Conservation (phyloP, 495 filamentous ascomycete species). For the Xylaria bambusicola region DNA sequence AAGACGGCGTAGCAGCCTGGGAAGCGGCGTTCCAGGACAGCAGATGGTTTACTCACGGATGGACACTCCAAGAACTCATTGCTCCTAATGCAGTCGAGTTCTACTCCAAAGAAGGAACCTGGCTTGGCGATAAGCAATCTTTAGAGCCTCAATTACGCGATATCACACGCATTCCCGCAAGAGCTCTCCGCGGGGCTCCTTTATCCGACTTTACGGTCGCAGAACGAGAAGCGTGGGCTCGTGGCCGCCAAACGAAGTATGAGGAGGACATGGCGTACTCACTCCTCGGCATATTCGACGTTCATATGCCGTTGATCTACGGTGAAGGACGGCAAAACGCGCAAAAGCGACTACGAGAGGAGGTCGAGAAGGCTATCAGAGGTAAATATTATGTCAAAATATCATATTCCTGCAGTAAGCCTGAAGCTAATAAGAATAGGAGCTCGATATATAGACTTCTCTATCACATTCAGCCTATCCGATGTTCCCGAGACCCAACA, state of each 20-base stretch:
- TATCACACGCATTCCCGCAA: slow-evolving; percentile 1
- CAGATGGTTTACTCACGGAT: slow-evolving; percentile 5
- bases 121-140: not conserved
- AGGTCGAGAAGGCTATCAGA: not conserved
- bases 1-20: not conserved
- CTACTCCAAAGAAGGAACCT: not conserved
- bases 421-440: not conserved
- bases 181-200: slow-evolving; percentile 9
- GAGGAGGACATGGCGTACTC: slow-evolving; percentile 6
- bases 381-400: not conserved
- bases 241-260: not conserved
- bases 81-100: not conserved
- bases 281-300: slow-evolving; percentile 2
- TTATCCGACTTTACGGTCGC: slow-evolving; percentile 8
- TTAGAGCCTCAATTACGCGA: slow-evolving; percentile 6
- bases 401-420: not conserved
- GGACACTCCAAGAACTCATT: slow-evolving; percentile 1
- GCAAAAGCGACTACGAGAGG: not conserved
- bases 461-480: not conserved
- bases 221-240: slow-evolving; percentile 3
- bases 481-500: slow-evolving; percentile 13
- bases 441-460: not conserved
- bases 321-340: slow-evolving; percentile 3
- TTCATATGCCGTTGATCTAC: not conserved
- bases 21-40: not conserved